Base-by-base conservation (phyloP, 257 asterid genomes). In the Pogostemon cablin region DNA sequence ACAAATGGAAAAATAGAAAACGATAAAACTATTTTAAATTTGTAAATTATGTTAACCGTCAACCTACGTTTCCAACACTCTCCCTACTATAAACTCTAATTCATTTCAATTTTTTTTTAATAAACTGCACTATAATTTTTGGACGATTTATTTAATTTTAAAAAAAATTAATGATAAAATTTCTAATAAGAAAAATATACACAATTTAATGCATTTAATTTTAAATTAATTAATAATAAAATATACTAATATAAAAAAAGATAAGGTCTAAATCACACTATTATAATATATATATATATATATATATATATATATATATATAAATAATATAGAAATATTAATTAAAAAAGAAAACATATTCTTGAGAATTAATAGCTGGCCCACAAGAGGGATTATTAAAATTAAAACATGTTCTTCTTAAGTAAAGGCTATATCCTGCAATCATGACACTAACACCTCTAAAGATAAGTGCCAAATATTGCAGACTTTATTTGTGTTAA, bases 381-480 rank as follows among this genome's bases (percentile, higher is more conserved):
- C 74, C 69, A 52, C 64, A 67, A 39, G 10, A 2, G 3, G 52
- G 25, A 56, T 55, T 64, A 15, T 43, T 11, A 25, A 25, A 32
- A 64, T 9, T 3, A 4, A 2, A 15, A 32, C 54, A 50, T 54
- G 58, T 8, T 37, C 34, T 64, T 38, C 64, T 50, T 62, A 75
- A 49, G 9, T 50, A 59, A 56, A 49, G 77, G 72, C 75, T 57
- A 68, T 65, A 49, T 57, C 73, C 60, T 67, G 66, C 73, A 84
- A 82, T 85, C 79, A 87, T 87, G 78, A 71, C 83, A 68, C 83
- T 72, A 71, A 76, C 76, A 79, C 67, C 73, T 65, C 82, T 69
- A 77, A 69, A 64, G 69, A 62, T 68, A 34, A 15, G 54, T 57
- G 68, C 59, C 49, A 46, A 61, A 41, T 62, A 53, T 12, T 54